A percentile compares a stretch with the other conserved stretches of the same genome.
phyloP scores from a whole-genome alignment of 2,329 filamentous ascomycete species.

The Fusarium armeniacum region DNA sequence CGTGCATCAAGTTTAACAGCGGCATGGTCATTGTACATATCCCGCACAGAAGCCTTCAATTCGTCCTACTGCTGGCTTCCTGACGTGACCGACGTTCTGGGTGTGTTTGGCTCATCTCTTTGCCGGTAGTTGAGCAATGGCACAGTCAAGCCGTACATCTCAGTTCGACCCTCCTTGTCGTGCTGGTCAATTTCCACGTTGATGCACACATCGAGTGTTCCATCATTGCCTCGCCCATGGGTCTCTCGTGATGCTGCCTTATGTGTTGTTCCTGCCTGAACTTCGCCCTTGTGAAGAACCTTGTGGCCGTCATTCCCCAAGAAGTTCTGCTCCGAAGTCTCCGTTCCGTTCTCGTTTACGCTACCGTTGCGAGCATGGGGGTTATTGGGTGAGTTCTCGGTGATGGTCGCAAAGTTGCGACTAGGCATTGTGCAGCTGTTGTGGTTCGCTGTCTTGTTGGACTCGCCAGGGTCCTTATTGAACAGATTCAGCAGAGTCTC shows the following conservation, averaged over 20 bases:
- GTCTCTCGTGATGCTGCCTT: constrained; percentile 73
- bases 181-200: constrained; percentile 90
- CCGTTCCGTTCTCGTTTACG: constrained; percentile 36
- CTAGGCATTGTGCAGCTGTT: constrained; percentile 93
- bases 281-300: constrained; percentile 81
- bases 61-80: constrained; percentile 31
- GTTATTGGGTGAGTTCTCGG: constrained; percentile 82
- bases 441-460: constrained; percentile 77
- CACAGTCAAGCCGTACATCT: constrained; percentile 88
- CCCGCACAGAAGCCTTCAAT: constrained; percentile 11
- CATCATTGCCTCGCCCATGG: constrained; percentile 69
- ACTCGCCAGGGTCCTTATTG: constrained; percentile 84
- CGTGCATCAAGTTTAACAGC: constrained; percentile 1
- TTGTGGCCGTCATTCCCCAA: constrained; percentile 74
- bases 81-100: constrained; percentile 45
- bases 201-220: constrained; percentile 83
- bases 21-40: not conserved
- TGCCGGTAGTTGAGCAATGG: constrained; percentile 70
- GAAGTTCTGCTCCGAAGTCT: constrained; percentile 50
- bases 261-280: constrained; percentile 82
- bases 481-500: constrained; percentile 97
- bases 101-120: constrained; percentile 47
- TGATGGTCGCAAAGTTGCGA: constrained; percentile 92
- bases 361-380: constrained; percentile 46
- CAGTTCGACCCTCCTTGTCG: constrained; percentile 82